Percentiles rank a stretch among this genome's conserved stretches.
Conservation (phyloP, 1,284 basidiomycete species). For the Heterobasidion irregulare region DNA sequence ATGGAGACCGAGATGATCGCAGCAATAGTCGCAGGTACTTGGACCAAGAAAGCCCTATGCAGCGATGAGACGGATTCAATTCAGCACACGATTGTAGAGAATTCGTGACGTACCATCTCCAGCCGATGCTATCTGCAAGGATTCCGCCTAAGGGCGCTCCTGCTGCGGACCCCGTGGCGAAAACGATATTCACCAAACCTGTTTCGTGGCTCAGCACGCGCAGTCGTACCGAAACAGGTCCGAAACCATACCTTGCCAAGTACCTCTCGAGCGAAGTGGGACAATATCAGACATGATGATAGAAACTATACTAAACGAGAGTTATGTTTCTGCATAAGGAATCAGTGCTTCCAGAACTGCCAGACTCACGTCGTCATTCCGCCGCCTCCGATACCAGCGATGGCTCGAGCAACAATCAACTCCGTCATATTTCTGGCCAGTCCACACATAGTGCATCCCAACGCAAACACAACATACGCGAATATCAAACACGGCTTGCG, state of each 20-base stretch:
- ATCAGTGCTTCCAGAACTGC: too few relatives aligned
- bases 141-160: constrained; percentile 55
- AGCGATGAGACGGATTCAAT: neutral
- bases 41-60: constrained; percentile 46
- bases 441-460: constrained; percentile 48
- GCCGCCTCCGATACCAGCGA: constrained; percentile 56
- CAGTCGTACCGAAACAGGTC: neutral
- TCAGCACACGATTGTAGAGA: neutral
- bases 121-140: constrained; percentile 52
- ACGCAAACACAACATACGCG: constrained; percentile 44
- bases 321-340: neutral
- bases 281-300: constrained; percentile 59
- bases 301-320: constrained; percentile 38
- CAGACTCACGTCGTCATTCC: constrained; percentile 53
- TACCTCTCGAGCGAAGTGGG: constrained; percentile 48
- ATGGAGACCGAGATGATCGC: constrained; percentile 44
- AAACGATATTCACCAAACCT: constrained; percentile 52
- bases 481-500: constrained; percentile 49
- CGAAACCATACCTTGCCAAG: constrained; percentile 43
- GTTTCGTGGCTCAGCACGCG: neutral
- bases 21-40: constrained; percentile 45
- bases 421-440: constrained; percentile 45
- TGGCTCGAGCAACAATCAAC: constrained; percentile 45
- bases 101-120: constrained; percentile 41
- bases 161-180: constrained; percentile 40